phyloP scores from a whole-genome alignment of 2,329 filamentous ascomycete species.

The Cladorrhinum sp. region DNA sequence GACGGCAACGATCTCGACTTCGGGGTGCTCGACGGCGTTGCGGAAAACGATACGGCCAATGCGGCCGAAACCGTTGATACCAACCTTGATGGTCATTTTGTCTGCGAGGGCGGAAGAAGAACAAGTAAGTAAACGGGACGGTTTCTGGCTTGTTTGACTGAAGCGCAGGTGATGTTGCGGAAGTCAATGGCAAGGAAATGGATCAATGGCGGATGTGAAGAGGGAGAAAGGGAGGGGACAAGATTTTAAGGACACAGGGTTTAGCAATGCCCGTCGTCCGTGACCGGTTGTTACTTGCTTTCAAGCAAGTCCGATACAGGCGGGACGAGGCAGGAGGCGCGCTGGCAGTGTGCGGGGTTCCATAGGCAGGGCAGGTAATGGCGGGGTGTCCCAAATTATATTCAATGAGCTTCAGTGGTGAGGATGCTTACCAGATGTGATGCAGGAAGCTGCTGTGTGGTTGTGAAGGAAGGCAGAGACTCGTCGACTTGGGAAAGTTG shows the following conservation, averaged over 20 bases:
- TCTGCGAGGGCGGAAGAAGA: slow-evolving; percentile 20
- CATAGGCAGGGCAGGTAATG: neutral
- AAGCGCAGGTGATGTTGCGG: neutral
- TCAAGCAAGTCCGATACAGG: slow-evolving; percentile 28
- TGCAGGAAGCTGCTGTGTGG: slow-evolving; percentile 6
- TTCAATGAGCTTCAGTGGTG: neutral
- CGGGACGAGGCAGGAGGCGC: slow-evolving; percentile 18
- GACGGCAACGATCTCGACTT: slow-evolving; percentile 91
- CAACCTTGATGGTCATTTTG: slow-evolving; percentile 69
- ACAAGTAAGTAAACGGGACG: neutral
- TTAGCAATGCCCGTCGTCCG: slow-evolving; percentile 13
- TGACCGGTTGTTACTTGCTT: slow-evolving; percentile 17
- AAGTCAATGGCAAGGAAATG: slow-evolving; percentile 6
- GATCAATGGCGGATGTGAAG: slow-evolving; percentile 12
- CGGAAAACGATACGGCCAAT: slow-evolving; percentile 99
- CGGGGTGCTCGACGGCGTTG: slow-evolving; percentile 87
- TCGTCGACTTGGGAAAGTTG: slow-evolving; percentile 8
- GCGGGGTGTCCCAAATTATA: too few species aligned
- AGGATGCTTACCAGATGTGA: slow-evolving; percentile 21
- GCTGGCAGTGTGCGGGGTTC: slow-evolving; percentile 24
- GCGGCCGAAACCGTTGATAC: slow-evolving; percentile 99
- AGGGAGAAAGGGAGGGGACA: slow-evolving; percentile 13
- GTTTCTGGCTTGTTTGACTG: neutral
- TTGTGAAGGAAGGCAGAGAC: neutral
- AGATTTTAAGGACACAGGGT: slow-evolving; percentile 22